Percentiles rank a stretch among this genome's conserved stretches.
Conservation (phyloP, 2,329 filamentous ascomycete species). For the Amphichorda felina region DNA sequence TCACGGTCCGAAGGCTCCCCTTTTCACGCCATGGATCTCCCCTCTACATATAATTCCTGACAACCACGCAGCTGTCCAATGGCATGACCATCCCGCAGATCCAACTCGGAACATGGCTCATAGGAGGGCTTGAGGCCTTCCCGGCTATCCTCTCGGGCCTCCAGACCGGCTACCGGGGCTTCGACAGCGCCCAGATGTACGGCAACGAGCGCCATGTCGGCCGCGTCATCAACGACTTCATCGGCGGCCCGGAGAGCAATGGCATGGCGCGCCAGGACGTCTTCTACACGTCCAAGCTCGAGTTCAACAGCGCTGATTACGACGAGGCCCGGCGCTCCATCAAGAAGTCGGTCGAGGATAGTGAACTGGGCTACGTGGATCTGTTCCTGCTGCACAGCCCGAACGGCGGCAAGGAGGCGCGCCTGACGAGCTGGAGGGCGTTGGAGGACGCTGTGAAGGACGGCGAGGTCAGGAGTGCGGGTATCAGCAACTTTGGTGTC, state of each 20-base stretch:
- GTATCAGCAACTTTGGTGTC: conserved; percentile 70
- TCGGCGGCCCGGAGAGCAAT: conserved; percentile 33
- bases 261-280: conserved; percentile 54
- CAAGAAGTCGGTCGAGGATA: conserved; percentile 48
- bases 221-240: conserved; percentile 46
- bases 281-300: conserved; percentile 73
- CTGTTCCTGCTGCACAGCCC: conserved; percentile 71
- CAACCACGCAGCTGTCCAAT: conserved; percentile 43
- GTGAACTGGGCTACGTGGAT: conserved; percentile 64
- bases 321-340: conserved; percentile 57
- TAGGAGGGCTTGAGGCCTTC: conserved; percentile 47
- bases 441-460: conserved; percentile 64
- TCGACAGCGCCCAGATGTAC: conserved; percentile 44
- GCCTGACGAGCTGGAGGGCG: conserved; percentile 64
- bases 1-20: no score
- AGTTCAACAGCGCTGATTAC: conserved; percentile 52
- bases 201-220: conserved; percentile 63
- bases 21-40: no score
- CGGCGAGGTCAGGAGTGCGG: conserved; percentile 59
- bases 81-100: conserved; percentile 57
- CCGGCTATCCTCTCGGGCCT: conserved; percentile 46
- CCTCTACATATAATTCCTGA: no score
- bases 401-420: conserved; percentile 57
- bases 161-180: conserved; percentile 35
- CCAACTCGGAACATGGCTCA: conserved; percentile 65